Conservation (phyloP, 805 yeast genomes). For the Zygosaccharomyces bisporus region DNA sequence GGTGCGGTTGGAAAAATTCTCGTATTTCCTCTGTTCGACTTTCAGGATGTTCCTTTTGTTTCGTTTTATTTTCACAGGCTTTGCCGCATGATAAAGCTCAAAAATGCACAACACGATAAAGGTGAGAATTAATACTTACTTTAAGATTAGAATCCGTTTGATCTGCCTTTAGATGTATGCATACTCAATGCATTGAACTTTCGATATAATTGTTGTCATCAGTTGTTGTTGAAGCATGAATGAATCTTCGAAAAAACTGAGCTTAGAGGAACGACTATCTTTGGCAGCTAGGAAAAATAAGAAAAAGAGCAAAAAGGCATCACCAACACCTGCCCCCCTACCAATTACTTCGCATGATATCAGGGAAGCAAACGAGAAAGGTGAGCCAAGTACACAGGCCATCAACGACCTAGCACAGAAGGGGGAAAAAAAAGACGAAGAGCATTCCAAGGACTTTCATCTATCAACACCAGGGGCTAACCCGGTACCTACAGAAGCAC, state of each 20-base stretch:
- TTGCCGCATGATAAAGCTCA: too few species aligned
- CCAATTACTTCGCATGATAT: neutral
- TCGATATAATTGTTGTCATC: neutral
- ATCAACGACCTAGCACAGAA: neutral
- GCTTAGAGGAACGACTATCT: constrained; percentile 82
- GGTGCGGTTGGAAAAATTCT: neutral
- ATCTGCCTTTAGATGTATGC: neutral
- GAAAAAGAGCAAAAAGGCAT: constrained; percentile 29
- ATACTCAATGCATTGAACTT: neutral
- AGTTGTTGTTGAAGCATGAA: constrained; percentile 8
- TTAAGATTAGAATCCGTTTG: neutral
- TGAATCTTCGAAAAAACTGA: constrained; percentile 52
- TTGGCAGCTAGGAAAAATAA: constrained; percentile 59
- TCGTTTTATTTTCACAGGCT: neutral
- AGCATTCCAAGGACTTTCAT: neutral
- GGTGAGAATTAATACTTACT: neutral
- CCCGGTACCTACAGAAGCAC: neutral
- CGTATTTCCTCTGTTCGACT: neutral
- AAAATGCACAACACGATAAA: neutral
- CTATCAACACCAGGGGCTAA: neutral
- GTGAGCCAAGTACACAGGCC: neutral
- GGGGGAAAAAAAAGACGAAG: neutral
- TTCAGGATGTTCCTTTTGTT: neutral
- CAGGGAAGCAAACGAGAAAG: neutral
- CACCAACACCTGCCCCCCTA: constrained; percentile 15